phyloP scores from a whole-genome alignment of 306 rosid genomes.

The Trifolium fragiferum region DNA sequence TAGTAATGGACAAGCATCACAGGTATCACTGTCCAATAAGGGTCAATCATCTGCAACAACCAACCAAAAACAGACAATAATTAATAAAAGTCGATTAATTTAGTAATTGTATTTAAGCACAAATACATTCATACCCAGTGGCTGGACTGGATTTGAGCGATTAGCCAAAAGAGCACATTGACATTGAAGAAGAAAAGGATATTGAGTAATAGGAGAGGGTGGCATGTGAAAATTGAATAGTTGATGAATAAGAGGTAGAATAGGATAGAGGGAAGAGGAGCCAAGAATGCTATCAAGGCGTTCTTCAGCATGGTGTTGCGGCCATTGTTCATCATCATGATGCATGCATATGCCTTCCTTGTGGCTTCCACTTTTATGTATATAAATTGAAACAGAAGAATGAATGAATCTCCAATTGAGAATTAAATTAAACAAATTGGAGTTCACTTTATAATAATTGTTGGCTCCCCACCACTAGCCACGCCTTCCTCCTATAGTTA shows the following conservation, averaged over 20 bases:
- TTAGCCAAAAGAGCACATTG: slow-evolving; percentile 85
- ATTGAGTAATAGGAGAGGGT: slow-evolving; percentile 76
- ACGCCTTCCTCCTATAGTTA: too few relatives aligned
- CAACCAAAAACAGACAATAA: too few relatives aligned
- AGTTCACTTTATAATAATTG: too few relatives aligned
- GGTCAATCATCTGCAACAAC: slow-evolving; percentile 77
- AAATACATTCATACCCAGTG: slow-evolving; percentile 82
- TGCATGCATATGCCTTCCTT: too few relatives aligned
- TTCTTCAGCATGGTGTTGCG: slow-evolving; percentile 26
- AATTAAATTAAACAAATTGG: too few relatives aligned
- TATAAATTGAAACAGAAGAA: too few relatives aligned
- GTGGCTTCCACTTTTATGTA: too few relatives aligned
- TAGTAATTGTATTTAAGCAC: too few relatives aligned
- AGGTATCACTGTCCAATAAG: slow-evolving; percentile 92
- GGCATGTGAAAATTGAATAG: slow-evolving; percentile 2
- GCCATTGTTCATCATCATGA: too few relatives aligned
- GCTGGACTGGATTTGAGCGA: slow-evolving; percentile 64
- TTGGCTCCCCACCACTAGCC: too few relatives aligned
- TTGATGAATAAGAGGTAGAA: slow-evolving; percentile 55
- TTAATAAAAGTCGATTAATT: too few relatives aligned
- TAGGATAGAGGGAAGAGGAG: slow-evolving; percentile 78
- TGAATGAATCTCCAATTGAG: too few relatives aligned
- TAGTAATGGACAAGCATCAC: slow-evolving; percentile 76
- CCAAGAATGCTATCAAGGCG: slow-evolving; percentile 61
- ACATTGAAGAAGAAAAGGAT: slow-evolving; percentile 84